Evolutionary conservation across 768 basidiomycete species (phyloP).

Genomic region (Boletus patriciae): DNA sequence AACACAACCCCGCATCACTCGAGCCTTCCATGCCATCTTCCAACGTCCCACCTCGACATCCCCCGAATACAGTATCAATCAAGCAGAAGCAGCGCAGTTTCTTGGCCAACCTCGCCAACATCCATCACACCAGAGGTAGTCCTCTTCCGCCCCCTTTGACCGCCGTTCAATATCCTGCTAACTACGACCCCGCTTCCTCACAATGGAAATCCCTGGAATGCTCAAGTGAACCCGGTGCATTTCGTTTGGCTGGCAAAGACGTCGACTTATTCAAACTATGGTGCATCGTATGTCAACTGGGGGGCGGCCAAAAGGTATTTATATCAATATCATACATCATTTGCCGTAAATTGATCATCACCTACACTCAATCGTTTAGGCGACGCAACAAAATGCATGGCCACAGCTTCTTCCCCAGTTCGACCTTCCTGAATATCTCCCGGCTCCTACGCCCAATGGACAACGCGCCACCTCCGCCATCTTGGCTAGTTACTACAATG

Average conservation of each 20-base stretch:
- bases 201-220: conserved; percentile 68
- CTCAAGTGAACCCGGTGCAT: conserved; percentile 56
- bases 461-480: conserved; percentile 48
- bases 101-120: conserved; percentile 55
- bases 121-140: conserved; percentile 56
- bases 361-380: conserved; percentile 33
- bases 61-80: conserved; percentile 35
- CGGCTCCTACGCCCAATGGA: conserved; percentile 46
- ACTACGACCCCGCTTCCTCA: conserved; percentile 62
- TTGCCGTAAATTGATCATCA: conserved; percentile 14
- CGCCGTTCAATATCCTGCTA: conserved; percentile 52
- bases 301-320: conserved; percentile 64
- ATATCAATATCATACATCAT: conserved; percentile 12
- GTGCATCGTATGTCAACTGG: conserved; percentile 56
- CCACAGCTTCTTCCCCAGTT: conserved; percentile 50
- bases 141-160: conserved; percentile 78
- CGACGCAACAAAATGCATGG: conserved; percentile 59
- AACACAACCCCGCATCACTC: conserved; percentile 39
- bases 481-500: conserved; percentile 60
- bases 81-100: conserved; percentile 63
- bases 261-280: conserved; percentile 77
- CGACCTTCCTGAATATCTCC: conserved; percentile 59
- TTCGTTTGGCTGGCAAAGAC: conserved; percentile 72
- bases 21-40: conserved; percentile 46
- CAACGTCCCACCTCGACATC: conserved; percentile 39